phyloP scores from a whole-genome alignment of 371 early-diverging fungal genomes.

The Mortierella sp. region DNA sequence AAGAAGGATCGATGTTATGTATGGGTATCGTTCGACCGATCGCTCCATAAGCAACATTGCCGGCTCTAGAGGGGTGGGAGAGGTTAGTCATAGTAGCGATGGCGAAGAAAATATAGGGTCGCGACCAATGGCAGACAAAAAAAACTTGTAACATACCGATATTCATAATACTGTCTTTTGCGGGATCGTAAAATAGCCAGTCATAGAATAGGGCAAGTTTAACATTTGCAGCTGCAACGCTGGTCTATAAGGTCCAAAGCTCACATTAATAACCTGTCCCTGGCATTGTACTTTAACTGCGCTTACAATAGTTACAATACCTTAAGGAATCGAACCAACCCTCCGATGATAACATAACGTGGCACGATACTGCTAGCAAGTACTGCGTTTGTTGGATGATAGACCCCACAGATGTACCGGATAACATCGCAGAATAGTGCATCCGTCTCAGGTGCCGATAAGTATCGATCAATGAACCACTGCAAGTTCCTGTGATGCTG shows the following conservation, averaged over 20 bases:
- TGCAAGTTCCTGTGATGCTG: constrained; percentile 70
- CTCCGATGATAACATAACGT: constrained; percentile 79
- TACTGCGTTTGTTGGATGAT: constrained; percentile 84
- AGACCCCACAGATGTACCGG: constrained; percentile 82
- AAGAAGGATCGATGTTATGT: constrained; percentile 71
- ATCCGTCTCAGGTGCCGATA: constrained; percentile 72
- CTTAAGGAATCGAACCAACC: constrained; percentile 71
- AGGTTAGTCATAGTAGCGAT: neutral
- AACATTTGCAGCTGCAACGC: constrained; percentile 72
- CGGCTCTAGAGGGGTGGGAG: constrained; percentile 64
- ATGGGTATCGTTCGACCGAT: constrained; percentile 75
- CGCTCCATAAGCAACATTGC: constrained; percentile 79
- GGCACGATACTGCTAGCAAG: constrained; percentile 82
- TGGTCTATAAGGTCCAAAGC: constrained; percentile 48
- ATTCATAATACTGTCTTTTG: constrained; percentile 81
- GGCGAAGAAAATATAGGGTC: neutral
- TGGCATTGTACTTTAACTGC: too few species aligned
- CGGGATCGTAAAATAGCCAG: constrained; percentile 81
- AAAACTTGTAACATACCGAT: constrained; percentile 64
- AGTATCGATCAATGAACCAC: constrained; percentile 77
- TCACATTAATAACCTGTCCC: neutral
- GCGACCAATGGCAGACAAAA: neutral
- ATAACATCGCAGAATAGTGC: constrained; percentile 76
- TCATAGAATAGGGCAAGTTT: constrained; percentile 83
- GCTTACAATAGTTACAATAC: constrained; percentile 33